Evolutionary conservation across 2,329 filamentous ascomycete genomes (phyloP).

Genomic region (Blastomyces silverae): DNA sequence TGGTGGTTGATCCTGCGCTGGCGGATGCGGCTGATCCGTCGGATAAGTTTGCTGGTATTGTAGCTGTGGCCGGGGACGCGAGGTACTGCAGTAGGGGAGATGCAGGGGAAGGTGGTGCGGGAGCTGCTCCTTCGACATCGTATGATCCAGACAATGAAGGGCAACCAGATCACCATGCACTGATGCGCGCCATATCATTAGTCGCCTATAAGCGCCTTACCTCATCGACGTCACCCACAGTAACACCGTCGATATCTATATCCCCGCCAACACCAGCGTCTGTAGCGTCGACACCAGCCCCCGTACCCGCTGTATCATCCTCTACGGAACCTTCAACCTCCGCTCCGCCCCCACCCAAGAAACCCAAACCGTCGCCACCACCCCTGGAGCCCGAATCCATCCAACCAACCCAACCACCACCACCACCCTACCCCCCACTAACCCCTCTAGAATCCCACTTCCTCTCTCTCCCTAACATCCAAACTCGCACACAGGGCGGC

Average conservation of each 20-base stretch:
- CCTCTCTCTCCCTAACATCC: constrained; percentile 59
- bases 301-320: neutral
- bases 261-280: neutral
- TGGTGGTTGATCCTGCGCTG: constrained; percentile 41
- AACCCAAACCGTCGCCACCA: constrained; percentile 9
- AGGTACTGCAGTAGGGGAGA: constrained; percentile 28
- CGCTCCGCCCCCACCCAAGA: constrained; percentile 2
- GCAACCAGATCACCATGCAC: constrained; percentile 41
- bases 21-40: constrained; percentile 25
- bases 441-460: constrained; percentile 32
- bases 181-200: constrained; percentile 42
- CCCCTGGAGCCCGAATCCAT: neutral
- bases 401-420: neutral
- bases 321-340: constrained; percentile 1
- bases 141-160: constrained; percentile 37
- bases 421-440: constrained; percentile 16
- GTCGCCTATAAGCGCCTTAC: constrained; percentile 38
- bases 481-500: constrained; percentile 64
- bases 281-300: neutral
- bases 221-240: constrained; percentile 17
- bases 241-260: constrained; percentile 7
- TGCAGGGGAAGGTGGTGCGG: neutral
- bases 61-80: constrained; percentile 42
- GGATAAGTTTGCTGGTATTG: constrained; percentile 36
- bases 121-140: neutral